phyloP scores from a whole-genome alignment of 2,329 filamentous ascomycete species.

The Alternaria sp. region DNA sequence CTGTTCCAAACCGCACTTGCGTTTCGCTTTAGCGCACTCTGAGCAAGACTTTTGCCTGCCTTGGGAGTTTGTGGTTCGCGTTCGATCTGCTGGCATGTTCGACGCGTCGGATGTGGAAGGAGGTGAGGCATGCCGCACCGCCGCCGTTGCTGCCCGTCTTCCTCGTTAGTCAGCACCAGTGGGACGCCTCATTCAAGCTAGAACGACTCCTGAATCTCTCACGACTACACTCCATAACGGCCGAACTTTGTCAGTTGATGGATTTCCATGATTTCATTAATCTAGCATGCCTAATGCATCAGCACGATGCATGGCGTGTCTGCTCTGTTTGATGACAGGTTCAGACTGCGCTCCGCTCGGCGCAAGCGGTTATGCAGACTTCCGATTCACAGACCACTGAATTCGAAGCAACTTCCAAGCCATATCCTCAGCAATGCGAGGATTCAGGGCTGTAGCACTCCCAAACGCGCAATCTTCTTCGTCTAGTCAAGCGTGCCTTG shows the following conservation, averaged over 20 bases:
- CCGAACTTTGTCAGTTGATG: not conserved
- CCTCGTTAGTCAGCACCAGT: conserved; percentile 13
- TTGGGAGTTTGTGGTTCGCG: conserved; percentile 31
- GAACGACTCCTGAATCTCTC: not conserved
- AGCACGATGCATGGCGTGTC: not conserved
- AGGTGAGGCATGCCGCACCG: conserved; percentile 1
- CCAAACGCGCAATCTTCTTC: fast-evolving
- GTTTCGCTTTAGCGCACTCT: conserved; percentile 66
- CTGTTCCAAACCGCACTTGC: conserved; percentile 63
- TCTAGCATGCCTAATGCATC: not conserved
- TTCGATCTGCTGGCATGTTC: conserved; percentile 54
- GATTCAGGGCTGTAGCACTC: too few species aligned
- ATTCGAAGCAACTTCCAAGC: not conserved
- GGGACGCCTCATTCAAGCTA: not conserved
- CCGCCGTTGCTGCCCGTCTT: not conserved
- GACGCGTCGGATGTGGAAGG: not conserved
- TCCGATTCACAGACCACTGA: not conserved
- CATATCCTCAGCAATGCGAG: not conserved
- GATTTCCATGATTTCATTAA: not conserved
- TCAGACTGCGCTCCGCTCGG: not conserved
- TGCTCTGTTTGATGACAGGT: not conserved
- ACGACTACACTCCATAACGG: not conserved
- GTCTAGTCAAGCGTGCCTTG: too few species aligned
- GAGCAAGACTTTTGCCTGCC: conserved; percentile 64
- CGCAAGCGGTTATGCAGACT: not conserved